A percentile compares a stretch with the other conserved stretches of the same genome.
Evolutionary conservation across 306 rosid genomes (phyloP).

Genomic region (Hylodesmum podocarpum): DNA sequence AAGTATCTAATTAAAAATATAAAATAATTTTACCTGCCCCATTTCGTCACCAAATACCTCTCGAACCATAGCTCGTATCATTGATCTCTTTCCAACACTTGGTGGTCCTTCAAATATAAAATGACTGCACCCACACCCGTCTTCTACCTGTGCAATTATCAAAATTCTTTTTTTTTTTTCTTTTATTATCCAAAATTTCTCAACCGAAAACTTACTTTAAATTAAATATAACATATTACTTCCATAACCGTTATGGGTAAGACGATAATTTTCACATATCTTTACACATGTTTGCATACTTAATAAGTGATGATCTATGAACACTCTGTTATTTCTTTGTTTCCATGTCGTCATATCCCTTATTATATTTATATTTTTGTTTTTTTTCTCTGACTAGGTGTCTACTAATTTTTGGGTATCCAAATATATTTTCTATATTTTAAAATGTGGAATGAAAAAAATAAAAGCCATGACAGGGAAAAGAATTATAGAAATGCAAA

Average conservation of each 20-base stretch:
- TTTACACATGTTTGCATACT: no score
- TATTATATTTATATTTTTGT: no score
- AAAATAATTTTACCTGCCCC: conserved; percentile 45
- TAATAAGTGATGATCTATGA: no score
- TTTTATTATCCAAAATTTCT: background rate
- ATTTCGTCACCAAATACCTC: conserved; percentile 54
- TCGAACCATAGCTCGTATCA: conserved; percentile 82
- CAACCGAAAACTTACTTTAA: background rate
- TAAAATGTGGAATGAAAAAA: no score
- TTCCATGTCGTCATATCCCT: no score
- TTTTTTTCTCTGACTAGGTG: no score
- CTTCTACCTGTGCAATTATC: conserved; percentile 36
- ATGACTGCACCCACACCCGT: conserved; percentile 52
- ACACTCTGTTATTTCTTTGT: no score
- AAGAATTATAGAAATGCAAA: no score
- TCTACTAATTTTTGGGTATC: no score
- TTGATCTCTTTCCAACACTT: conserved; percentile 80
- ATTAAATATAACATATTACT: background rate
- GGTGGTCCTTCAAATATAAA: conserved; percentile 84
- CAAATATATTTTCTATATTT: no score
- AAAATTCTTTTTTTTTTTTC: background rate
- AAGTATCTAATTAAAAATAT: background rate
- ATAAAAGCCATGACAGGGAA: no score
- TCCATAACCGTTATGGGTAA: background rate
- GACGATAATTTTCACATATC: no score